Conservation (phyloP, 1,284 basidiomycete genomes). For the Ceraceosorus guamensis region DNA sequence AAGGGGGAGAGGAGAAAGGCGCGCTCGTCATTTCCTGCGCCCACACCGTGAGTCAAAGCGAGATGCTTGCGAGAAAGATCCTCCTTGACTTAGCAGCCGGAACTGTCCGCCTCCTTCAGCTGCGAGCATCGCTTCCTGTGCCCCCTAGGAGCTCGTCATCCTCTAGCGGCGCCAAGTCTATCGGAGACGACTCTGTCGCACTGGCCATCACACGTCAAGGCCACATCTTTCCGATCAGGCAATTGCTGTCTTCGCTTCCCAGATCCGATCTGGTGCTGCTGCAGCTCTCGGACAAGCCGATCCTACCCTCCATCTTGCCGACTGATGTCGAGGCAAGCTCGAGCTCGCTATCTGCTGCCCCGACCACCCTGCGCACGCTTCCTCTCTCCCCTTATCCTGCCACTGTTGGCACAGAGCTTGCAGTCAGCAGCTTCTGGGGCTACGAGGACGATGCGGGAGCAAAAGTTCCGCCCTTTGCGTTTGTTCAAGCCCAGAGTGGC, state of each 20-base stretch:
- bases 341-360: slow-evolving; percentile 16
- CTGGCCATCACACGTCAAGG: slow-evolving; percentile 48
- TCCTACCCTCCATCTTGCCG: slow-evolving; percentile 12
- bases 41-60: slow-evolving; percentile 55
- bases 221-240: slow-evolving; percentile 53
- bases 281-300: slow-evolving; percentile 24
- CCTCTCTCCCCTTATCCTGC: slow-evolving; percentile 66
- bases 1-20: slow-evolving; percentile 41
- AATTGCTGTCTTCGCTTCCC: slow-evolving; percentile 58
- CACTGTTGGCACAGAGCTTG: slow-evolving; percentile 54
- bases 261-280: slow-evolving; percentile 57
- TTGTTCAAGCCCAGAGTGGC: slow-evolving; percentile 1
- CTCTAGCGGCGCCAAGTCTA: slow-evolving; percentile 1
- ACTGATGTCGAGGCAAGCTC: background rate
- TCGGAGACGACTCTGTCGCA: slow-evolving; percentile 19
- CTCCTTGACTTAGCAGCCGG: slow-evolving; percentile 53
- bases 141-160: too few relatives aligned
- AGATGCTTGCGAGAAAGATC: too few relatives aligned
- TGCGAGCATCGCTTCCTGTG: background rate
- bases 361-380: slow-evolving; percentile 51
- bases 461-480: slow-evolving; percentile 22
- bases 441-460: slow-evolving; percentile 38
- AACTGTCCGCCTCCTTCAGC: slow-evolving; percentile 21
- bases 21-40: slow-evolving; percentile 59
- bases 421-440: slow-evolving; percentile 58